Conservation (phyloP, 2,329 filamentous ascomycete species). For the Diplodia mutila region DNA sequence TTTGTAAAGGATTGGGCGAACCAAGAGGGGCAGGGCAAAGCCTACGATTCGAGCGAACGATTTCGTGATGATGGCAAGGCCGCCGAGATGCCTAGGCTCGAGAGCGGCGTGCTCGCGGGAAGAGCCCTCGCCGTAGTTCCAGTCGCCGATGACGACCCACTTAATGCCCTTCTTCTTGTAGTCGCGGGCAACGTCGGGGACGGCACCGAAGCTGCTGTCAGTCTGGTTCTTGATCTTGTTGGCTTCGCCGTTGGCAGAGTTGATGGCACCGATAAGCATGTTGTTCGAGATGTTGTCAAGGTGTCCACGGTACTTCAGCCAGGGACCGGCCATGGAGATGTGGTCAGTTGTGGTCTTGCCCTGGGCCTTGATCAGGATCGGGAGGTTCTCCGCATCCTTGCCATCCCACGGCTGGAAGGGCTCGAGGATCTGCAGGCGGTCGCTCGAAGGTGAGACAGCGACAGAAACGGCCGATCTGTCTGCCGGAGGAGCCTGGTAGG, state of each 20-base stretch:
- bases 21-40: no score
- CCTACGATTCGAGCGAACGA: constrained; percentile 89
- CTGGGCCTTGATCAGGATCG: constrained; percentile 93
- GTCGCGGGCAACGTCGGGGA: constrained; percentile 92
- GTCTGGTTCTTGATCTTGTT: constrained; percentile 96
- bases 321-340: constrained; percentile 95
- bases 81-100: constrained; percentile 95
- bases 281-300: constrained; percentile 99
- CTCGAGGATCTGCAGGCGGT: constrained; percentile 89
- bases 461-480: constrained; percentile 76
- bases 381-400: constrained; percentile 81
- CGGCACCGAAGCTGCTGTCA: constrained; percentile 81
- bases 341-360: constrained; percentile 98
- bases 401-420: constrained; percentile 90
- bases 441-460: constrained; percentile 82
- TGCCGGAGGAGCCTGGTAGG: constrained; percentile 90
- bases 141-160: constrained; percentile 98
- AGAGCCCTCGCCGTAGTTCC: constrained; percentile 98
- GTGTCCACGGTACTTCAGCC: constrained; percentile 98
- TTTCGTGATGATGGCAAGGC: constrained; percentile 93
- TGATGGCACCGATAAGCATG: constrained; percentile 97
- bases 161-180: constrained; percentile 97
- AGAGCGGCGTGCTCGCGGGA: constrained; percentile 98
- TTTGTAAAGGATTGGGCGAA: no score
- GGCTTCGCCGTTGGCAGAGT: constrained; percentile 91